These are phyloP conservation scores for Penicillium sp. DNA, from an alignment of 2,329 filamentous ascomycete genomes.

Conservation along the genomic window DNA sequence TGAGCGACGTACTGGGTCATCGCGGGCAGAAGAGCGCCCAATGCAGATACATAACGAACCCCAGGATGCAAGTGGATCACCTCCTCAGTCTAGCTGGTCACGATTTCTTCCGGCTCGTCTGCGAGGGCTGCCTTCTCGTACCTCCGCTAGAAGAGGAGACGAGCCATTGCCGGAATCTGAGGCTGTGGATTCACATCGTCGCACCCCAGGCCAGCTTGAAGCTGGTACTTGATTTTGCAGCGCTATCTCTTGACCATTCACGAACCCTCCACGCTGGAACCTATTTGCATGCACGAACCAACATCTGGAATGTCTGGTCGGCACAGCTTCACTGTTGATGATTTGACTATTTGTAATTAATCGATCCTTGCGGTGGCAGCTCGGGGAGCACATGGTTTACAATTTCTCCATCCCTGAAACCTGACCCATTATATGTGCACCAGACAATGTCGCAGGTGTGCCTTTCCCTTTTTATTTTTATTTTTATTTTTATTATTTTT, in stretches of 20 bases:
- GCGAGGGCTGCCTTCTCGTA: slow-evolving; percentile 4
- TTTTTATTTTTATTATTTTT: background rate
- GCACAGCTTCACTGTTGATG: slow-evolving; percentile 17
- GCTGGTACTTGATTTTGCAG: slow-evolving; percentile 13
- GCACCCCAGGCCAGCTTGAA: slow-evolving; percentile 23
- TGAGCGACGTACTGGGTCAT: slow-evolving; percentile 24
- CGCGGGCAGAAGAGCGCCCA: slow-evolving; percentile 5
- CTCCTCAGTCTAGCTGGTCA: slow-evolving; percentile 10
- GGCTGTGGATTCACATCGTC: slow-evolving; percentile 5
- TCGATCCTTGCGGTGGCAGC: background rate
- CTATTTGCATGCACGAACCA: slow-evolving; percentile 9
- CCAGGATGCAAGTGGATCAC: background rate
- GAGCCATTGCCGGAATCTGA: background rate
- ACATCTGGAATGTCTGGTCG: slow-evolving; percentile 27
- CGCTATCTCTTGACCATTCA: background rate
- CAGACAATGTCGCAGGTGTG: background rate
- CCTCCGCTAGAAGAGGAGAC: background rate
- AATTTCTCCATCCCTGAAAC: background rate
- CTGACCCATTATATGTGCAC: background rate
- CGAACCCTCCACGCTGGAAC: background rate
- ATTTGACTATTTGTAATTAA: slow-evolving; percentile 24
- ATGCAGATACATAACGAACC: background rate
- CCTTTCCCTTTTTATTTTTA: too few species aligned
- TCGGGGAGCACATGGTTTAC: background rate
- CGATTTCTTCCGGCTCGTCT: slow-evolving; percentile 19